Evolutionary conservation across 768 basidiomycete genomes (phyloP).

Genomic region (Sporobolomyces pararoseus): DNA sequence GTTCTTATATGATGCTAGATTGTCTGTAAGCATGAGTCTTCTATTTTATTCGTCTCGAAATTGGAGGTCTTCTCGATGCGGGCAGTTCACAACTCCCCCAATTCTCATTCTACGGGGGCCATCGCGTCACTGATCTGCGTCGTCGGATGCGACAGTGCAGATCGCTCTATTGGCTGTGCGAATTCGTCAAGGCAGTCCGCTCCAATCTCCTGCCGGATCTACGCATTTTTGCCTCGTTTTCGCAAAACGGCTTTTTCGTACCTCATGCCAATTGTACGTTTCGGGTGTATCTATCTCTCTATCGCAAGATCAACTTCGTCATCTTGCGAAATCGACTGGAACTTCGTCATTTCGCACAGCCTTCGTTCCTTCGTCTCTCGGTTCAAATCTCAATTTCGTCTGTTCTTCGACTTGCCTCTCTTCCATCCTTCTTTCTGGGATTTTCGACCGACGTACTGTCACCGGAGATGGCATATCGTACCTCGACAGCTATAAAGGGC

Average conservation of each 20-base stretch:
- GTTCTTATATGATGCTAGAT: no score
- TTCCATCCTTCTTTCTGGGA: constrained; percentile 14
- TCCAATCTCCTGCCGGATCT: no score
- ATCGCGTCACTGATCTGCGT: no score
- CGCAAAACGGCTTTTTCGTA: constrained; percentile 8
- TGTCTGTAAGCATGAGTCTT: no score
- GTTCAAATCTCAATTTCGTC: constrained; percentile 1
- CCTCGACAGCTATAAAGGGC: background rate
- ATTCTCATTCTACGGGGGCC: no score
- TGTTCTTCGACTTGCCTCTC: constrained; percentile 17
- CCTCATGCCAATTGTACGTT: background rate
- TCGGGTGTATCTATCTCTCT: background rate
- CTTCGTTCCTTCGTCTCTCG: background rate
- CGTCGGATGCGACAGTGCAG: no score
- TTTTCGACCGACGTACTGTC: constrained; percentile 6
- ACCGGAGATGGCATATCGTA: constrained; percentile 3
- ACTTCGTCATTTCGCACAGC: constrained; percentile 2
- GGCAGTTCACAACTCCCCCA: no score
- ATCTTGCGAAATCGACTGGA: background rate
- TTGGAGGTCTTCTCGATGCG: no score
- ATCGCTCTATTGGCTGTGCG: no score
- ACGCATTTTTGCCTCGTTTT: background rate
- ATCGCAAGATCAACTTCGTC: background rate
- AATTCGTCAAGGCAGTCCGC: no score
- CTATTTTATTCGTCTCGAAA: no score